Percentiles rank a stretch among this genome's conserved stretches.
Evolutionary conservation across 2,329 filamentous ascomycete species (phyloP).

Genomic region (Myriangium duriaei): DNA sequence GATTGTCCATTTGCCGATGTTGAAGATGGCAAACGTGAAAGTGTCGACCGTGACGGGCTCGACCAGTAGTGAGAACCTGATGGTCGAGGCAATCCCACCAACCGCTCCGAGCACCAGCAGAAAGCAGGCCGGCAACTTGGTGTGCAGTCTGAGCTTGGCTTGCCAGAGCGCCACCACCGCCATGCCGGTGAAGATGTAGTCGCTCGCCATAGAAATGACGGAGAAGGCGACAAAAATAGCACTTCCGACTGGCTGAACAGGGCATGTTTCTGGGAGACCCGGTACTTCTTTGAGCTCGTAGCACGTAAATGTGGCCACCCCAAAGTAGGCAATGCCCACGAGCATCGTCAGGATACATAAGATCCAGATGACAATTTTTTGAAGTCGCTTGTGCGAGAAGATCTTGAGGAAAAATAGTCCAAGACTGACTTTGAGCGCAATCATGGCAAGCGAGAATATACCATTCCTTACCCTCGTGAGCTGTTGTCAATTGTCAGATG

Average conservation of each 20-base stretch:
- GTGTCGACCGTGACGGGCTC: conserved; percentile 14
- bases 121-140: conserved; percentile 2
- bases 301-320: conserved; percentile 38
- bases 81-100: conserved; percentile 6
- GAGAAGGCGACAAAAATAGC: conserved; percentile 12
- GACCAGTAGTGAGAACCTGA: conserved; percentile 3
- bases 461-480: conserved; percentile 2
- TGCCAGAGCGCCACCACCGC: conserved; percentile 26
- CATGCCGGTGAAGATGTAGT: conserved; percentile 25
- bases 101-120: conserved; percentile 4
- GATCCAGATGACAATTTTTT: conserved; percentile 30
- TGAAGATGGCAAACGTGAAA: conserved; percentile 16
- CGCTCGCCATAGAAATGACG: conserved; percentile 23
- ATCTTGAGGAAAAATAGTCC: conserved; percentile 39
- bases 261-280: conserved; percentile 16
- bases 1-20: conserved; percentile 19
- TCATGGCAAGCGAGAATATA: conserved; percentile 34
- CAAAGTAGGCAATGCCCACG: conserved; percentile 35
- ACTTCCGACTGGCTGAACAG: conserved; percentile 8
- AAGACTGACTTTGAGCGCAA: conserved; percentile 37
- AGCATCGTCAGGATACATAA: conserved; percentile 31
- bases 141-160: conserved; percentile 2
- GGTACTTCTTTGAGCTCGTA: conserved; percentile 33
- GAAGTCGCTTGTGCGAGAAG: conserved; percentile 26
- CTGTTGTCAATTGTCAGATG: no score